Base-by-base conservation (phyloP, 2,329 filamentous ascomycete species). In the Lasiodiplodia hormozganensis region DNA sequence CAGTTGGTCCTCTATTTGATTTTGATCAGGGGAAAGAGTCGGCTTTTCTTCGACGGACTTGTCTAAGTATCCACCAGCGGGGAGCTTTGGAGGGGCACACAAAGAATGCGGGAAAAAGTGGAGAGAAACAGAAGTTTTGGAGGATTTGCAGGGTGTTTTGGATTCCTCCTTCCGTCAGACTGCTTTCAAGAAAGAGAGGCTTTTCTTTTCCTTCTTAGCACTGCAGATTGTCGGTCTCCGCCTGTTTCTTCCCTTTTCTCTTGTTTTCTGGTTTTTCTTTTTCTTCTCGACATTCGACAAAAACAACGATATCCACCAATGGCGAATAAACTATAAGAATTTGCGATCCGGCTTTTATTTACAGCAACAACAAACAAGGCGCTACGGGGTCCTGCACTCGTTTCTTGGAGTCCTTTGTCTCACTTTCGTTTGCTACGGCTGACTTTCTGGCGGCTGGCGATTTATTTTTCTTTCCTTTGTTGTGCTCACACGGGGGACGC, bases 271-370 rank as follows among this genome's bases (percentile, higher is more conserved):
- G 38, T 57, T 34, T 31, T 5, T 36, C 8, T 34, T 25, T 56
- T 56, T 56, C 31, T n/a, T 40, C 21, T 31, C 23, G 21, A 28
- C 23, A 49, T 62, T 38, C 54, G 31, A 57, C 57, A 51, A 49
- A 62, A 62, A 62, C 57, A 28, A 47, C 14, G 58, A 62, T 62
- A 62, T 62, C 58, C 58, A 62, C 40, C 58, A 43, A 49, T 49
- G 25, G 58, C 58, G 40, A 47, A 62, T 62, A 62, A 47, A 60
- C 40, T n/a, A 51, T 34, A 62, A 62, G 58, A 51, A 47, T 62
- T 28, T 58, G 36, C 28, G 38, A 34, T 62, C 47, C 21, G 34
- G n/a, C 47, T 62, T 31, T 47, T 11, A 12, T 58, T 16, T 31
- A 8, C 40, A 40, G 31, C 31, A 34, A 34, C 31, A 34, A 10